Evolutionary conservation across 1,284 basidiomycete species (phyloP).

Genomic region (Ganoderma lucidum): DNA sequence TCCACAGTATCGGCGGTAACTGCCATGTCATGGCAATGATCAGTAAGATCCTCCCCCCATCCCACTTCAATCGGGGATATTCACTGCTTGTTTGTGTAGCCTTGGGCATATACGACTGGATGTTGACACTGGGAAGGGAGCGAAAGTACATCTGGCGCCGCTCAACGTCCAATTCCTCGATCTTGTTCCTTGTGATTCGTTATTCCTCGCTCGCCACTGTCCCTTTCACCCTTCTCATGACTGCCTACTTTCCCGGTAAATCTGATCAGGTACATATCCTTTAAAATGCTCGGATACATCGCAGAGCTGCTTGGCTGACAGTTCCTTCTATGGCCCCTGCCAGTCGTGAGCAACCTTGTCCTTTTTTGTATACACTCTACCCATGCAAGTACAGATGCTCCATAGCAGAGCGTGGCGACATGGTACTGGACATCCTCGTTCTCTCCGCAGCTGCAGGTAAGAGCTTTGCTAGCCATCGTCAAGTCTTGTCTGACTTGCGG

Average conservation of each 20-base stretch:
- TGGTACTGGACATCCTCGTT: neutral
- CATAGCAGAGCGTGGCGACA: neutral
- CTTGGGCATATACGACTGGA: neutral
- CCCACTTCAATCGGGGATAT: neutral
- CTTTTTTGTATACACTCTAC: neutral
- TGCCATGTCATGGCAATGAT: neutral
- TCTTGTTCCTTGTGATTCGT: neutral
- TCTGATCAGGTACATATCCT: neutral
- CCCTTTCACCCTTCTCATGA: neutral
- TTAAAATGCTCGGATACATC: too few species aligned
- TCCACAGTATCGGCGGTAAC: neutral
- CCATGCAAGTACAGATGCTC: neutral
- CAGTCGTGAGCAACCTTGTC: neutral
- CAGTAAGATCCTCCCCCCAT: neutral
- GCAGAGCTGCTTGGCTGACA: neutral
- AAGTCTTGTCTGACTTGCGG: neutral
- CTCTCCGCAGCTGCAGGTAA: neutral
- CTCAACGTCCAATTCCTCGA: neutral
- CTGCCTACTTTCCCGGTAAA: neutral
- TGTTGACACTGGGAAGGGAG: neutral
- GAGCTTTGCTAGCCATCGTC: neutral
- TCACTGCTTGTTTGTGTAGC: neutral
- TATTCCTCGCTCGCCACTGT: neutral
- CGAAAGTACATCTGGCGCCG: neutral
- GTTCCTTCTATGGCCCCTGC: neutral